Evolutionary conservation across 768 basidiomycete genomes (phyloP), one percentile per base, ranked within the genome.

Genomic region (Tephrocybe rancida): DNA sequence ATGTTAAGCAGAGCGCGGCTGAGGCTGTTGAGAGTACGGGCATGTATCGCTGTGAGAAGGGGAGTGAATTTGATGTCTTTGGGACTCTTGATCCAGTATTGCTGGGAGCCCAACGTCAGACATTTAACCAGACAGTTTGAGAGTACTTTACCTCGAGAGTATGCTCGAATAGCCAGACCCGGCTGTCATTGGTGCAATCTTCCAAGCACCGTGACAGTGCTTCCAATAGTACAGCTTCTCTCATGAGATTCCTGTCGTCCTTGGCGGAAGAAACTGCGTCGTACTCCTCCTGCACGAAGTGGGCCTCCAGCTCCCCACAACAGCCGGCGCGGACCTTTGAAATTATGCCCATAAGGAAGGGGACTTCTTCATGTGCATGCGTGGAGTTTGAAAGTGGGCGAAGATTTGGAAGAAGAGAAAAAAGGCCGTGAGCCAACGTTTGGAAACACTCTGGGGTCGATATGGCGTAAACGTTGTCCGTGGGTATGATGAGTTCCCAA

Each of bases 201-300:
- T 84, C 82, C 25, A 86, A 62, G 59, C 82, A 85, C 18, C 69
- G 68, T 3, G 77, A 66, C n/a, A 86, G 63, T 7, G 76, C 75
- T 37, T 83, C 79, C 21, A 80, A 58, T 10, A 83, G 64, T 10
- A 81, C 56, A 8, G 69, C 64, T 13, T 67, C 68, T 34, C 70
- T 62, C n/a, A 79, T 48, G 8, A 55, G 56, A n/a, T 65, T 58
- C 5, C 61, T 51, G 46, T 73, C 65, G 39, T 77, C 75, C 5
- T 73, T 69, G 16, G 67, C 67, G 5, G 75, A 73, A 60, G 65
- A 60, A 57, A 67, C 53, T 38, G 66, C 63, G 55, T 73, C 79
- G 59, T 83, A 87, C 46, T 80, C 77, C 50, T 80, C 77, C 61
- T 82, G 77, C 3, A 86, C 58, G 5, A 73, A 65, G 5, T 70